Conservation (phyloP, 2,329 filamentous ascomycete genomes). For the Colletotrichum cordylinicola region DNA sequence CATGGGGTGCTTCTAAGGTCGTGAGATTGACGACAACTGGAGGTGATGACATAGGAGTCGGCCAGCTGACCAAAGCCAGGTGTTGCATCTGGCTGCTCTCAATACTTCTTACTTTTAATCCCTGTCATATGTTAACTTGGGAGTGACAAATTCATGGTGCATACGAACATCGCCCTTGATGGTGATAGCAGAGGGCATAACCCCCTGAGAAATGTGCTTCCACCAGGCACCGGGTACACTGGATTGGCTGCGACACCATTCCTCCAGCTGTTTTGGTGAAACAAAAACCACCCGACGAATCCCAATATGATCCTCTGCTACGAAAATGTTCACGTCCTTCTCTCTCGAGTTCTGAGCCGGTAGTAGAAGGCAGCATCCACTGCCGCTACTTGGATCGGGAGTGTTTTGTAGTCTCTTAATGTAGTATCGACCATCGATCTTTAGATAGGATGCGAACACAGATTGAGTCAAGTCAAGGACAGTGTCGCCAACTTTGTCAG, state of each 20-base stretch:
- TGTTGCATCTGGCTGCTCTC: not conserved
- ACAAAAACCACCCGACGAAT: not conserved
- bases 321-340: not conserved
- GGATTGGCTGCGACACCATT: not conserved
- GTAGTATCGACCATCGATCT: not conserved
- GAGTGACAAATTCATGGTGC: not conserved
- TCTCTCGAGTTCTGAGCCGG: not conserved
- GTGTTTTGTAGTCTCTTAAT: not conserved
- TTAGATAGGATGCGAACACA: not conserved
- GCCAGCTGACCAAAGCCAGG: not conserved
- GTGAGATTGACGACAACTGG: not conserved
- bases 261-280: not conserved
- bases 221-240: not conserved
- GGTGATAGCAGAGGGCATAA: not conserved
- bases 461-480: not conserved
- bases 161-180: not conserved
- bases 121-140: not conserved
- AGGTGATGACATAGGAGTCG: not conserved
- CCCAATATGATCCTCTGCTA: not conserved
- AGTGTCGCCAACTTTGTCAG: not conserved
- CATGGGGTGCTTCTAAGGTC: not conserved
- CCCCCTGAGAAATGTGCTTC: not conserved
- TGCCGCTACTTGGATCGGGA: not conserved
- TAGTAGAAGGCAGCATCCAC: not conserved
- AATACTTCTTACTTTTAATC: not conserved